These are phyloP conservation scores for Kwoniella bestiolae DNA, from an alignment of 768 basidiomycete species.

Conservation along the genomic window DNA sequence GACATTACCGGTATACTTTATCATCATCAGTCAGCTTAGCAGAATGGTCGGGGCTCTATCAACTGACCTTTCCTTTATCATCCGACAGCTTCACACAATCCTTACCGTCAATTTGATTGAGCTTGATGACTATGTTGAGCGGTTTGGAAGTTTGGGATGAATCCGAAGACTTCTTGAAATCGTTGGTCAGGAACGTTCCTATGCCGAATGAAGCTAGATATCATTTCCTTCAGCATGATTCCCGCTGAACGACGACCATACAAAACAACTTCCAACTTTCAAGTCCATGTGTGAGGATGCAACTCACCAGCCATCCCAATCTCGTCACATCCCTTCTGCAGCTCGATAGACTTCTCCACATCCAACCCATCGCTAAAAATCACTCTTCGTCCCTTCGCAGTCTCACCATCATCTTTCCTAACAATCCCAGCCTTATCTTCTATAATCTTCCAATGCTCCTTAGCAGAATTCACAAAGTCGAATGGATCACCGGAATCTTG, in stretches of 20 bases:
- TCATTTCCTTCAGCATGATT: too few species aligned
- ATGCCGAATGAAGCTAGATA: slow-evolving; percentile 92
- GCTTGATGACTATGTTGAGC: slow-evolving; percentile 93
- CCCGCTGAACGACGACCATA: too few species aligned
- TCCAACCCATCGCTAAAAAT: slow-evolving; percentile 84
- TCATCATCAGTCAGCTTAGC: slow-evolving; percentile 70
- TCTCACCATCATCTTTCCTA: slow-evolving; percentile 22
- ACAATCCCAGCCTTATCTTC: slow-evolving; percentile 56
- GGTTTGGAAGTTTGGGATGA: slow-evolving; percentile 40
- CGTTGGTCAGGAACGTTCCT: slow-evolving; percentile 89
- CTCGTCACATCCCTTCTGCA: slow-evolving; percentile 73
- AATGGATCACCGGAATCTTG: slow-evolving; percentile 95
- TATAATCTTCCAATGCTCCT: slow-evolving; percentile 70
- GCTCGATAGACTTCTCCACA: slow-evolving; percentile 69
- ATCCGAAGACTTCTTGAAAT: slow-evolving; percentile 65
- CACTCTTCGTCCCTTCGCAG: slow-evolving; percentile 66
- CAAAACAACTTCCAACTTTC: too few species aligned
- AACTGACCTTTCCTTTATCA: slow-evolving; percentile 75
- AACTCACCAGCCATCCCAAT: slow-evolving; percentile 66
- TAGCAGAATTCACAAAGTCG: slow-evolving; percentile 74
- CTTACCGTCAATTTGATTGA: slow-evolving; percentile 71
- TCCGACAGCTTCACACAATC: slow-evolving; percentile 94
- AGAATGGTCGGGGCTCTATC: slow-evolving; percentile 8
- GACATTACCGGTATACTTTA: slow-evolving; percentile 71
- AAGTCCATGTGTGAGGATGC: not conserved